Base-by-base conservation (phyloP, 2,329 filamentous ascomycete species). In the Penicillium sp. region DNA sequence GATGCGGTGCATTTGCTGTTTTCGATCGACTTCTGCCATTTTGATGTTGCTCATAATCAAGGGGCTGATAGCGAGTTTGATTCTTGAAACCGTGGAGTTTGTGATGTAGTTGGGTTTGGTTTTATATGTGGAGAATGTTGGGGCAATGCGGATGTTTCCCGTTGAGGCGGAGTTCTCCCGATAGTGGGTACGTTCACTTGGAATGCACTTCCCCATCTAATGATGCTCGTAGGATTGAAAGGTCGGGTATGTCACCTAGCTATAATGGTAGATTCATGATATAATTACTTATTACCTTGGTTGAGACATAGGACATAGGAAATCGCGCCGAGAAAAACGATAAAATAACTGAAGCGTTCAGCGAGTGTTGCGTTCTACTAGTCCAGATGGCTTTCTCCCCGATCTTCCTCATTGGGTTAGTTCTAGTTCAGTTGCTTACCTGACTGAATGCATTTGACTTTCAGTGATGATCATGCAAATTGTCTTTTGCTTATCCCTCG, bases 1-100 rank as follows among this genome's bases (percentile, higher is more conserved):
- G 42, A 65, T 61, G 47, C 57, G 52, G 24, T 61, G 62, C 44
- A 63, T 39, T 51, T 57, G 50, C 41, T 53, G 53, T 26, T 43
- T 16, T 29, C 41, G 23, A 18, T 39, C 47, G 15, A 46, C 4
- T 42, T 54, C 45, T 49, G 53, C 9, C 57, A 57, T 60, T 44
- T 41, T 56, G 24, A 39, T 26, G 8, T 29, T 6, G 28, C 7
- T 21, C 4, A 18, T 5, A 26, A 28, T 13, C 5, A 23, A 10
- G 13, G 6, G 4, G 26, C 9, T 13, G 9, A 10, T 28, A 42
- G 39, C 4, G 4, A 15, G 28, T 18, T 29, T 43, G 9, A n/a
- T 18, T 38, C 7, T 12, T 36, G 33, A 12, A 33, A 5, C 21
- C 5, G 16, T 42, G 18, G 12, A 42, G 28, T 8, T 6, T 23